phyloP scores from a whole-genome alignment of 2,329 filamentous ascomycete genomes.

The Ophioceras dolichostomum region DNA sequence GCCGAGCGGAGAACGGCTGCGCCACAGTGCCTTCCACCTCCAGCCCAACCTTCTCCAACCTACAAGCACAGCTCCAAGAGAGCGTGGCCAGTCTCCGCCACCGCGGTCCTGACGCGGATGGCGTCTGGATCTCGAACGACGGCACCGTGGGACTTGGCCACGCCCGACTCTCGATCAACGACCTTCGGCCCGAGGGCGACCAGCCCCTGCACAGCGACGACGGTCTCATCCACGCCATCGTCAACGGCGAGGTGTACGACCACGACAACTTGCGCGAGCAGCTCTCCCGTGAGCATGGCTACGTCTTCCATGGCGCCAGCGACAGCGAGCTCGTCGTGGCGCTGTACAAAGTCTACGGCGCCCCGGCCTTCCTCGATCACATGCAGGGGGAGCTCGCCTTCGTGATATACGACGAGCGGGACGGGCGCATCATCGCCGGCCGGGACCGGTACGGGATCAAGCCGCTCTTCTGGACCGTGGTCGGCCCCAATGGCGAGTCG shows the following conservation, averaged over 20 bases:
- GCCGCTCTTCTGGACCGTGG: conserved; percentile 37
- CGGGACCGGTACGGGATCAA: conserved; percentile 46
- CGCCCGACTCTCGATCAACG: conserved; percentile 38
- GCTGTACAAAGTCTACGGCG: conserved; percentile 35
- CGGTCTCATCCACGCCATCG: conserved; percentile 36
- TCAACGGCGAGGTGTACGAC: conserved; percentile 49
- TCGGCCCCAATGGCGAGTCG: too few species aligned
- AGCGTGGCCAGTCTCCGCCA: conserved; percentile 15
- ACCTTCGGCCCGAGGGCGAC: conserved; percentile 29
- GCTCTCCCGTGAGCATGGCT: conserved; percentile 20
- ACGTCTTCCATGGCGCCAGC: conserved; percentile 29
- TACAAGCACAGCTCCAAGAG: conserved; percentile 8
- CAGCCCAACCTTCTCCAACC: neutral
- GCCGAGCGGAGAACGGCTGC: neutral
- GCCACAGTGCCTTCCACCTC: neutral
- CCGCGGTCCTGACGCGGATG: conserved; percentile 17
- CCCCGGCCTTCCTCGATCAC: conserved; percentile 20
- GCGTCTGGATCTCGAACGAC: conserved; percentile 15
- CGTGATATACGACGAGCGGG: conserved; percentile 33
- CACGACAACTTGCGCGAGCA: conserved; percentile 28
- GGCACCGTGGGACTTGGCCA: conserved; percentile 25
- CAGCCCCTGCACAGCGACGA: conserved; percentile 31
- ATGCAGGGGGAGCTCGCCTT: conserved; percentile 43
- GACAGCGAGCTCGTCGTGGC: conserved; percentile 42
- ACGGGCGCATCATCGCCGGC: conserved; percentile 29